Conservation (phyloP, 208 protist genomes). For the Trypanosoma rangeli region DNA sequence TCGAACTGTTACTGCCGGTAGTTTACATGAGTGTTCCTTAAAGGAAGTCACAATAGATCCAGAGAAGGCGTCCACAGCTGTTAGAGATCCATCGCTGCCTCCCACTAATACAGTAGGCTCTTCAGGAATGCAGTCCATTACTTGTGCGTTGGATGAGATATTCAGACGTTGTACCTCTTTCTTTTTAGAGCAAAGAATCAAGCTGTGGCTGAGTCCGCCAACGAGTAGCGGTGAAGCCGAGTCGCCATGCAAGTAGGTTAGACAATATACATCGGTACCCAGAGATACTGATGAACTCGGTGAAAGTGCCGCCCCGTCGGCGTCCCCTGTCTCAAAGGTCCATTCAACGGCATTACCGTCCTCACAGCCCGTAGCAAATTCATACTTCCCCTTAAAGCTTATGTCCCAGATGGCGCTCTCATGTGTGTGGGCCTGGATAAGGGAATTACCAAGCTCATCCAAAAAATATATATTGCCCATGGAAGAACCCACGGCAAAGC, state of each 20-base stretch:
- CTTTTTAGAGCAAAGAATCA: slow-evolving; percentile 53
- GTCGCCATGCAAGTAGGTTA: slow-evolving; percentile 58
- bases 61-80: slow-evolving; percentile 48
- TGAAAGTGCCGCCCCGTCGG: slow-evolving; percentile 37
- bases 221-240: slow-evolving; percentile 54
- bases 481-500: slow-evolving; percentile 76
- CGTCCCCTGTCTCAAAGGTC: slow-evolving; percentile 37
- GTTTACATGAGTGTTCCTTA: slow-evolving; percentile 67
- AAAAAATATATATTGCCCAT: slow-evolving; percentile 86
- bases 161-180: slow-evolving; percentile 39
- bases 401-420: slow-evolving; percentile 80
- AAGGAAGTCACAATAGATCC: slow-evolving; percentile 32
- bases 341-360: slow-evolving; percentile 65
- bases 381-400: slow-evolving; percentile 62
- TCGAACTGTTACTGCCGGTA: slow-evolving; percentile 70
- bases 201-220: slow-evolving; percentile 66
- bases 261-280: slow-evolving; percentile 74
- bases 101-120: slow-evolving; percentile 57
- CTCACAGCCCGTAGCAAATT: slow-evolving; percentile 79
- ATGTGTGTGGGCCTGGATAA: slow-evolving; percentile 81
- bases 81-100: slow-evolving; percentile 71
- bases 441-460: slow-evolving; percentile 70
- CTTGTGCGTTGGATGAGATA: slow-evolving; percentile 68
- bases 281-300: slow-evolving; percentile 54
- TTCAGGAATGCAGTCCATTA: slow-evolving; percentile 58